These are phyloP conservation scores for Dryadomyces quercus-mongolicae DNA, from an alignment of 2,329 filamentous ascomycete species.

Conservation along the genomic window DNA sequence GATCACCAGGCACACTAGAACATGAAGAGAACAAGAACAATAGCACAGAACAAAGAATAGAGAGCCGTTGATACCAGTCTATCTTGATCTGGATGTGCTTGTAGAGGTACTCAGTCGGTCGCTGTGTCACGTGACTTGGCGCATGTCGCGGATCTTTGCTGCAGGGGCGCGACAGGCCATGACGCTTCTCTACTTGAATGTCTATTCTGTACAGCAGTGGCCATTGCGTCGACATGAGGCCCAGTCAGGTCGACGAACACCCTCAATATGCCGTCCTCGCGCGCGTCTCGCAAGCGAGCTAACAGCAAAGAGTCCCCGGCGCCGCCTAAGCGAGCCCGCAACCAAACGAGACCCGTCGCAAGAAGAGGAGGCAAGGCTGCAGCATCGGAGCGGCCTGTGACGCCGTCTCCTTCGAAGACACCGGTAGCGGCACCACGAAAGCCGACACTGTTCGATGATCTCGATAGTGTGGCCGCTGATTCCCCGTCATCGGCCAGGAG, in stretches of 20 bases:
- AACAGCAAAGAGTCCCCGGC: constrained; percentile 30
- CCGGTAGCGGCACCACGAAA: constrained; percentile 29
- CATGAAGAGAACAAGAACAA: no score
- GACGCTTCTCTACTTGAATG: neutral
- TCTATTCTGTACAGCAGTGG: neutral
- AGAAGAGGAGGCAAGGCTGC: constrained; percentile 6
- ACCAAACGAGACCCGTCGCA: constrained; percentile 15
- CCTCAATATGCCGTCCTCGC: constrained; percentile 39
- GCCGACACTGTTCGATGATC: constrained; percentile 47
- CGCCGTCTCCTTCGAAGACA: neutral
- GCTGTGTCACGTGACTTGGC: no score
- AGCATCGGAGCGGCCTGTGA: neutral
- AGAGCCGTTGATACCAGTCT: no score
- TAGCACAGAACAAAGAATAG: no score
- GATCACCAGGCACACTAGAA: neutral
- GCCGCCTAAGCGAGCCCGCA: constrained; percentile 18
- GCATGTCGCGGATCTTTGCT: neutral
- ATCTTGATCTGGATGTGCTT: no score
- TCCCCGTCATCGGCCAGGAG: constrained; percentile 28
- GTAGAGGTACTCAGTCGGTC: no score
- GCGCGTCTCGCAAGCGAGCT: constrained; percentile 54
- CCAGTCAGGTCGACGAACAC: neutral
- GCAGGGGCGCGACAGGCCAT: neutral
- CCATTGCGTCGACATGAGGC: neutral
- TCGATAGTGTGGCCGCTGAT: constrained; percentile 37